Evolutionary conservation across 768 basidiomycete species (phyloP).

Genomic region (Tricholoma furcatifolium): DNA sequence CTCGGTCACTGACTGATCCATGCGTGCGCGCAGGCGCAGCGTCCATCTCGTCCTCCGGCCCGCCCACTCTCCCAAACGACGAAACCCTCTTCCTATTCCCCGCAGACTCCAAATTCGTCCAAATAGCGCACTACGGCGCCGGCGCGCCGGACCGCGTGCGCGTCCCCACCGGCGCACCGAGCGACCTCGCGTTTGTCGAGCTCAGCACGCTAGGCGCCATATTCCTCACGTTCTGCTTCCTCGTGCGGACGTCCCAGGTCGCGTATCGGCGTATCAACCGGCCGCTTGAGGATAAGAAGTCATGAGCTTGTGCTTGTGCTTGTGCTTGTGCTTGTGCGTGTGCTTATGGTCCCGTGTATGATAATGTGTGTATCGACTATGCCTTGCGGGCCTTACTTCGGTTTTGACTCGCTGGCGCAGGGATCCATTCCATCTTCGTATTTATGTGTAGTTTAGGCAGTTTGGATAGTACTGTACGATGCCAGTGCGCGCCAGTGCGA

Average conservation of each 20-base stretch:
- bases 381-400: too few species aligned
- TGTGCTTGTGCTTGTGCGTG: too few species aligned
- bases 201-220: conserved; percentile 38
- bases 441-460: too few species aligned
- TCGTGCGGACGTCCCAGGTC: conserved; percentile 27
- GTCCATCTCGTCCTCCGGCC: not conserved
- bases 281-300: not conserved
- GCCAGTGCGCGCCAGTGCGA: too few species aligned
- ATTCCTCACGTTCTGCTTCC: conserved; percentile 36
- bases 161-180: conserved; percentile 36
- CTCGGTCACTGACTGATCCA: not conserved
- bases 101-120: conserved; percentile 16
- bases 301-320: too few species aligned
- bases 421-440: too few species aligned
- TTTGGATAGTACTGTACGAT: too few species aligned
- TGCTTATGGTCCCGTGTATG: too few species aligned
- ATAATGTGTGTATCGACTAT: too few species aligned
- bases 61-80: conserved; percentile 11
- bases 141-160: conserved; percentile 20
- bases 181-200: conserved; percentile 41
- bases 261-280: conserved; percentile 15
- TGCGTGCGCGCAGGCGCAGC: conserved; percentile 5
- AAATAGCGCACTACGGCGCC: conserved; percentile 16
- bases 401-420: too few species aligned
- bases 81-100: conserved; percentile 19